Conservation (phyloP, 148 eudicot species). For the Limonium bicolor region DNA sequence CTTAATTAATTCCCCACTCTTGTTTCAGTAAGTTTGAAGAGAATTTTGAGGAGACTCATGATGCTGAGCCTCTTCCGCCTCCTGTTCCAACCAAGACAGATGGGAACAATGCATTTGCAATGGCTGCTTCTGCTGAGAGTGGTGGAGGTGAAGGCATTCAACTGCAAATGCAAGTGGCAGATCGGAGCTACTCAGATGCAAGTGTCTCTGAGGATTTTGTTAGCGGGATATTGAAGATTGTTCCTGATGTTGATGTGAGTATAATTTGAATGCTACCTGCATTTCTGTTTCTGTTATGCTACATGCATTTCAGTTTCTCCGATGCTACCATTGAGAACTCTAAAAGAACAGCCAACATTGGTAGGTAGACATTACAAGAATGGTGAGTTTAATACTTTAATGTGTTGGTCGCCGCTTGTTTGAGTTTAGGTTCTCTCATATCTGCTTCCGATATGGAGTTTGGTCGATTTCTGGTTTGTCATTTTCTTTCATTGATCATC, state of each 20-base stretch:
- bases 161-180: conserved; percentile 31
- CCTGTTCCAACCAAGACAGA: conserved; percentile 34
- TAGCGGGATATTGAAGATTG: conserved; percentile 93
- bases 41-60: conserved; percentile 78
- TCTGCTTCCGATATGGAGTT: no score
- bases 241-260: conserved; percentile 98
- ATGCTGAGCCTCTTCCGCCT: conserved; percentile 36
- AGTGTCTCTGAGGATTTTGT: conserved; percentile 61
- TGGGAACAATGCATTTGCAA: no score
- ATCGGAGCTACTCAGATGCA: conserved; percentile 27
- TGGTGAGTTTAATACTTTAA: no score
- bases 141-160: conserved; percentile 18
- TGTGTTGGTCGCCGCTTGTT: no score
- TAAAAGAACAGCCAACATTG: no score
- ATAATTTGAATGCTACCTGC: no score
- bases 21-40: conserved; percentile 88
- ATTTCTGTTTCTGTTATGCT: no score
- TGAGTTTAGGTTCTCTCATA: no score
- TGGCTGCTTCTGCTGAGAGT: conserved; percentile 21
- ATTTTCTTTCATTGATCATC: conserved; percentile 1
- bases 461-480: no score
- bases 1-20: neutral
- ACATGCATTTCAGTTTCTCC: no score
- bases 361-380: no score
- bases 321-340: no score